phyloP scores from a whole-genome alignment of 345 rosid genomes.

The Eucalyptus erythrocorys region DNA sequence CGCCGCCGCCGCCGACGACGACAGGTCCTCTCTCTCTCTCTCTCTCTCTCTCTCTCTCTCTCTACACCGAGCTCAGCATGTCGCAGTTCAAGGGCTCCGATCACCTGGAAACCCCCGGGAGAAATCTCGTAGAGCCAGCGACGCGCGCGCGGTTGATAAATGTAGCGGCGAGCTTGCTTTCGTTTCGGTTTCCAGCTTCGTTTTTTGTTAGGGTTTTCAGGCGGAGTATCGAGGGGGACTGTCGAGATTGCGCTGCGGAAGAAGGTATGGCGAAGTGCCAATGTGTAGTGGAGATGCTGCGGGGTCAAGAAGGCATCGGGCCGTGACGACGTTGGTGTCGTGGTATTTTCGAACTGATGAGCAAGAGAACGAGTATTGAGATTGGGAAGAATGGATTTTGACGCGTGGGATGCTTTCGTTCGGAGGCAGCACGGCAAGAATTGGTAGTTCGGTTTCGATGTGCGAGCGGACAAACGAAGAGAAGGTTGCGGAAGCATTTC shows the following conservation, averaged over 20 bases:
- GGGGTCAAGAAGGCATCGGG: neutral
- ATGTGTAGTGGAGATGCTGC: neutral
- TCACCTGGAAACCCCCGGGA: neutral
- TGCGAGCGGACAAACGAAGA: neutral
- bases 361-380: neutral
- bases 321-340: neutral
- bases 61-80: neutral
- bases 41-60: neutral
- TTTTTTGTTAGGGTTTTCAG: neutral
- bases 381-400: neutral
- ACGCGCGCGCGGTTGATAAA: neutral
- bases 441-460: neutral
- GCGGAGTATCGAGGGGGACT: neutral
- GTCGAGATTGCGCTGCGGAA: neutral
- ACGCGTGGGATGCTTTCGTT: neutral
- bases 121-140: neutral
- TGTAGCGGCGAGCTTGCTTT: neutral
- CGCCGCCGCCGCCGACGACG: neutral
- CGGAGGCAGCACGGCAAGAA: neutral
- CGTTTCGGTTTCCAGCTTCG: neutral
- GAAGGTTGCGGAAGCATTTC: neutral
- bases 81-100: neutral
- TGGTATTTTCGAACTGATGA: neutral
- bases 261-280: neutral
- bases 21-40: neutral